These are phyloP conservation scores for Sinapis alba DNA, from an alignment of 441 rosid species.

Conservation along the genomic window DNA sequence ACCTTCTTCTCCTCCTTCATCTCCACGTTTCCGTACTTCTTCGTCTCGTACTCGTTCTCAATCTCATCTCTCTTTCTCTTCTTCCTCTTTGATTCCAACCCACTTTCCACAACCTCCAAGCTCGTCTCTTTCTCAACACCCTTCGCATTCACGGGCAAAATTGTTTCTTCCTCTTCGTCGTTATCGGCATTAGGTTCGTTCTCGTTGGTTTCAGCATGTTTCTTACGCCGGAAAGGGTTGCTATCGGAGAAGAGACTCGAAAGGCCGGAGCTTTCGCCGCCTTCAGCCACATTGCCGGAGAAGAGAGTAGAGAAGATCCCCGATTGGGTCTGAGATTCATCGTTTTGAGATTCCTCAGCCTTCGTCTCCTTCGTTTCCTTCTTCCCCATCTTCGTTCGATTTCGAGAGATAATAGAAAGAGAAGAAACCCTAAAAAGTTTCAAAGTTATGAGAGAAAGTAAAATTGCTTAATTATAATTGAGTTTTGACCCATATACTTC, in stretches of 20 bases:
- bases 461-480: too few relatives aligned
- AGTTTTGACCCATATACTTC: too few relatives aligned
- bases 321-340: not conserved
- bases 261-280: constrained; percentile 30
- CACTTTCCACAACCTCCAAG: not conserved
- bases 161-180: constrained; percentile 35
- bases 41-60: constrained; percentile 74
- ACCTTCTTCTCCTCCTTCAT: constrained; percentile 46
- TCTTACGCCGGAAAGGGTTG: constrained; percentile 85
- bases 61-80: constrained; percentile 93
- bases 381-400: constrained; percentile 32
- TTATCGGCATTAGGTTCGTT: not conserved
- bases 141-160: constrained; percentile 20
- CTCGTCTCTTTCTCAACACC: constrained; percentile 1
- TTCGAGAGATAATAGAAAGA: too few relatives aligned
- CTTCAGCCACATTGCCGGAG: constrained; percentile 21
- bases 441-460: too few relatives aligned
- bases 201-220: constrained; percentile 28
- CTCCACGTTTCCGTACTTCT: constrained; percentile 61
- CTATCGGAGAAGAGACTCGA: constrained; percentile 70
- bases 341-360: not conserved
- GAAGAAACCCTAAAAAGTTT: too few relatives aligned
- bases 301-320: constrained; percentile 31
- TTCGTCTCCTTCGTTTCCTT: constrained; percentile 24
- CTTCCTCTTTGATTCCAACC: constrained; percentile 44